Evolutionary conservation across 805 yeast genomes (phyloP), one percentile per base, ranked within the genome.

Genomic region (Candida bentonensis): DNA sequence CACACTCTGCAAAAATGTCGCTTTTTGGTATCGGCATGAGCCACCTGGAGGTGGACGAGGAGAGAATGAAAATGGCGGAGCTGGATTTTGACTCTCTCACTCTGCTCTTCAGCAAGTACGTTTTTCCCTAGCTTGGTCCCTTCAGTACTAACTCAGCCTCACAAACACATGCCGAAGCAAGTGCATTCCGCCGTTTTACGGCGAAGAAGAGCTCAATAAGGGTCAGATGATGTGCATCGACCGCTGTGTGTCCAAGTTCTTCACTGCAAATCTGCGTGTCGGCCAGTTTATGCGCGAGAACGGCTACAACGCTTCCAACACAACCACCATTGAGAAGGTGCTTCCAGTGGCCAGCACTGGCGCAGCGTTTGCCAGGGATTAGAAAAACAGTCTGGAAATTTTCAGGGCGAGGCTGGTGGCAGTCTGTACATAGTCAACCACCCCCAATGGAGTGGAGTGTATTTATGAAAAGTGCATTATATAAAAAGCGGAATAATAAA

Each of bases 201-300:
- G 85, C 15, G 97, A 89, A 54, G 70, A 74, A 7, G 96, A 89
- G 22, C 66, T 88, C 44, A 78, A 76, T 50, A 86, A 87, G 55
- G 96, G 95, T 28, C 96, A 88, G 58, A 63, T 69, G 47, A 71
- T 75, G 40, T 89, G 96, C 59, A 65, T 84, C 9, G 95, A 87
- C 60, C 68, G 96, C 48, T 88, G 97, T 64, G 89, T 83, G 39
- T 63, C 77, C 50, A 88, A 88, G 61, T 87, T 79, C 61, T 83
- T 86, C 67, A 71, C 40, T 87, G 51, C 44, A 23, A 27, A 80
- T 58, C 61, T 74, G 40, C 57, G 71, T 44, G 65, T 84, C 23
- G 92, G 89, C 0, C 70, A 67, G 43, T 30, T 30, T 30, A 30
- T 30, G 36, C 36, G 36, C 17, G 36, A 30, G 20, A 30, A 30